Conservation (phyloP, 2,329 filamentous ascomycete species). For the Periconia digitata region DNA sequence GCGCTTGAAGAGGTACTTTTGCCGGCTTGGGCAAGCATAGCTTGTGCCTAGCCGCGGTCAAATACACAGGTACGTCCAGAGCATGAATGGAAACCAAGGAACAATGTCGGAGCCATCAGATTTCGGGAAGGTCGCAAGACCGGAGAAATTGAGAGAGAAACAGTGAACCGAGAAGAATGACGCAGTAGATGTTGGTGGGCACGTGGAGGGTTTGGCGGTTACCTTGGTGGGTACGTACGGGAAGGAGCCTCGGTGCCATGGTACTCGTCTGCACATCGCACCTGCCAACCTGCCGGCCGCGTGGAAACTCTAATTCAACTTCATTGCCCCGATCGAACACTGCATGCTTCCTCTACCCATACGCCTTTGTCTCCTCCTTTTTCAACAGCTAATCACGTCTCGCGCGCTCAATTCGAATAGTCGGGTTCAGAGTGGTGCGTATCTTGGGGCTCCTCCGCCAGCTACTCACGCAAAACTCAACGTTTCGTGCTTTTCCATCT, state of each 20-base stretch:
- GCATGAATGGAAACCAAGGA: neutral
- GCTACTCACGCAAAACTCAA: too few relatives aligned
- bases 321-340: conserved; percentile 4
- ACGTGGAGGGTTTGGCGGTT: too few relatives aligned
- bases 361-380: too few relatives aligned
- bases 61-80: neutral
- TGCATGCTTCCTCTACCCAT: too few relatives aligned
- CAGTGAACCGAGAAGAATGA: neutral
- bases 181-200: neutral
- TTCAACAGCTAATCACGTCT: too few relatives aligned
- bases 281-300: conserved; percentile 1
- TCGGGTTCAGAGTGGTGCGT: too few relatives aligned
- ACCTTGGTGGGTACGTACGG: neutral
- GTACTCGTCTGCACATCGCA: neutral
- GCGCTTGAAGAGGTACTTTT: conserved; percentile 16
- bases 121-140: neutral
- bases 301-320: conserved; percentile 11
- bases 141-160: neutral
- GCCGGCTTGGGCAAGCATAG: conserved; percentile 14
- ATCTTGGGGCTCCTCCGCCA: too few relatives aligned
- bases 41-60: conserved; percentile 9
- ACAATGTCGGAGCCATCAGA: neutral
- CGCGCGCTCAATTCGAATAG: too few relatives aligned
- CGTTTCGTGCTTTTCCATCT: too few relatives aligned
- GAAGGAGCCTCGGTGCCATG: conserved; percentile 10